Percentiles rank a stretch among this genome's conserved stretches.
Evolutionary conservation across 2,329 filamentous ascomycete species (phyloP).

Genomic region (Botrytis squamosa): DNA sequence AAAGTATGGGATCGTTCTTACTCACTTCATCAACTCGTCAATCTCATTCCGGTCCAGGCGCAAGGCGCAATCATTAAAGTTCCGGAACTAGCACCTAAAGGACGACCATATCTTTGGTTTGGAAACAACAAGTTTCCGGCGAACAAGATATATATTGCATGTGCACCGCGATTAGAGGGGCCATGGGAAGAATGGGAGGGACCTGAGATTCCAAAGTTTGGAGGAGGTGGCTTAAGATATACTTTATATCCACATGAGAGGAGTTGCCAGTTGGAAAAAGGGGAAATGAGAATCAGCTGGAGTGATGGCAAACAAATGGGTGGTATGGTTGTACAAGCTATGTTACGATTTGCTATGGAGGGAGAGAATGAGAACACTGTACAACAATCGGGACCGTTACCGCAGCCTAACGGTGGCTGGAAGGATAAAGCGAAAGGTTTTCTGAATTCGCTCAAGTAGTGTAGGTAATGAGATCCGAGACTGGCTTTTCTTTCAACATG

Average conservation of each 20-base stretch:
- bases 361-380: neutral
- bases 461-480: no score
- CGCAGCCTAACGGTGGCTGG: neutral
- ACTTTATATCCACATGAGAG: slow-evolving; percentile 12
- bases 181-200: slow-evolving; percentile 16
- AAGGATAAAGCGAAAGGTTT: neutral
- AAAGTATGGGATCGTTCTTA: slow-evolving; percentile 8
- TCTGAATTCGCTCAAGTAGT: neutral
- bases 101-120: slow-evolving; percentile 13
- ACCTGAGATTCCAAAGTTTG: neutral
- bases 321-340: slow-evolving; percentile 6
- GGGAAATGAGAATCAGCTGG: slow-evolving; percentile 14
- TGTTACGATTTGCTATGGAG: neutral
- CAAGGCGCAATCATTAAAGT: slow-evolving; percentile 12
- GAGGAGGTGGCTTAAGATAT: neutral
- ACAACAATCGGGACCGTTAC: neutral
- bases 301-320: slow-evolving; percentile 11
- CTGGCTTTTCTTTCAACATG: neutral
- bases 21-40: slow-evolving; percentile 1
- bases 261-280: neutral
- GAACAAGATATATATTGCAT: slow-evolving; percentile 6
- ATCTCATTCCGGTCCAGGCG: neutral
- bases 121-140: slow-evolving; percentile 5
- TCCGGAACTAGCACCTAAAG: neutral
- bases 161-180: neutral